Conservation (phyloP, 805 yeast genomes). For the Wickerhamiella nectarea region DNA sequence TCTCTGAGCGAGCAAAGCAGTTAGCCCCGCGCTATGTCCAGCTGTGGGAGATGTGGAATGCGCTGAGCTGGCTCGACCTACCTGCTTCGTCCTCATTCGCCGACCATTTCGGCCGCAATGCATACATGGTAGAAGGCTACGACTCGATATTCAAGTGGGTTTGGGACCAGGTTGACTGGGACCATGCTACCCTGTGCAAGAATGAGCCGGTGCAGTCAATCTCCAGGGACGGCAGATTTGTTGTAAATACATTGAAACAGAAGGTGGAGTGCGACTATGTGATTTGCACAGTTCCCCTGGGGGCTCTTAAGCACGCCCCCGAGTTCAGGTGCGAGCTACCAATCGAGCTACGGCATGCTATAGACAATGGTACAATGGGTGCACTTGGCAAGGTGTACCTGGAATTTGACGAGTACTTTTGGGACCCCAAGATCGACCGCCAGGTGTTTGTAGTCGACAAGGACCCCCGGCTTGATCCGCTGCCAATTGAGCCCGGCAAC, state of each 20-base stretch:
- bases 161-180: slow-evolving; percentile 27
- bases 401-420: slow-evolving; percentile 49
- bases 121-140: slow-evolving; percentile 52
- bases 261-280: slow-evolving; percentile 39
- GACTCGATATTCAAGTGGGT: slow-evolving; percentile 38
- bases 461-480: slow-evolving; percentile 8
- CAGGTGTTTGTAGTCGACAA: slow-evolving; percentile 33
- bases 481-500: slow-evolving; percentile 31
- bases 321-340: slow-evolving; percentile 46
- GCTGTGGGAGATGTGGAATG: slow-evolving; percentile 66
- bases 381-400: slow-evolving; percentile 60
- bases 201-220: slow-evolving; percentile 33
- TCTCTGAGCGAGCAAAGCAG: slow-evolving; percentile 31
- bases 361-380: slow-evolving; percentile 44
- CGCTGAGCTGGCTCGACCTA: slow-evolving; percentile 49
- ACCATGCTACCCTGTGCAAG: slow-evolving; percentile 27
- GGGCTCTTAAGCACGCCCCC: slow-evolving; percentile 35
- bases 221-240: slow-evolving; percentile 22
- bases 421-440: slow-evolving; percentile 42
- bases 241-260: slow-evolving; percentile 21
- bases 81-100: slow-evolving; percentile 58
- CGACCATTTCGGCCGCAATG: slow-evolving; percentile 66
- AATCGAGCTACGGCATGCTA: slow-evolving; percentile 24
- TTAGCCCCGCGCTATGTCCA: slow-evolving; percentile 43
- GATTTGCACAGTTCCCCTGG: slow-evolving; percentile 67